Evolutionary conservation across 2,329 filamentous ascomycete genomes (phyloP), one percentile per base, ranked within the genome.

Genomic region (Coleophoma crateriformis): DNA sequence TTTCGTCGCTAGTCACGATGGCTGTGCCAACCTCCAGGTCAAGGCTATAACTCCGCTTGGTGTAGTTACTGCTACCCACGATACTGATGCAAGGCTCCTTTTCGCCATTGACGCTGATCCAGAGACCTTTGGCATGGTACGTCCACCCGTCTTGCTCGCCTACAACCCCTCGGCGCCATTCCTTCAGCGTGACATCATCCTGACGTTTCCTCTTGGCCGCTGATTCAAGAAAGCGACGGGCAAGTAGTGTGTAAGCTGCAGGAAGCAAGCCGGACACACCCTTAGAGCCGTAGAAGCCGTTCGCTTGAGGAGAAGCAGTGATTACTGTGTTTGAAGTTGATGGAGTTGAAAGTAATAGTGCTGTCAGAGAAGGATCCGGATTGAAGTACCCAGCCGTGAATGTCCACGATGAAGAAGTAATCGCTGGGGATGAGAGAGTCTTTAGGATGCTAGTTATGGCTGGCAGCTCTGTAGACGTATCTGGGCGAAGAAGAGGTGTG

Each of bases 331-430:
- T 94, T 39, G 75, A 76, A 1, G 71, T 68, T 0, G 85, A 87
- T 1, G 83, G 79, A 0, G 89, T 90, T 7, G 78, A 75, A 33
- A 99, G 82, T 0, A 99, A 76, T 1, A 96, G 79, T 37, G 84
- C 80, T 2, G 88, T 91, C 17, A 97, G 80, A 4, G 85, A 83
- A 0, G 90, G 87, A 7, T 90, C 90, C 49, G 95, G 95, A 71
- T 99, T 99, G 73, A 99, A 99, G 71, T 99, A 99, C 47, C 94
- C 94, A 0, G 94, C 94, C 1, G 94, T 97, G 67, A 99, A 97
- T 0, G 90, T 94, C 94, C 94, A 99, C 13, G 82, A 85, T 0
- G 87, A 88, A 33, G 81, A 77, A 10, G 75, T 71, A 60, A 89
- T 87, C 6, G 76, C 71, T 0, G 86, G 78, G 0, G 68, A 70